Evolutionary conservation across 2,329 filamentous ascomycete genomes (phyloP), one percentile per base, ranked within the genome.

Genomic region (Tolypocladium inflatum): DNA sequence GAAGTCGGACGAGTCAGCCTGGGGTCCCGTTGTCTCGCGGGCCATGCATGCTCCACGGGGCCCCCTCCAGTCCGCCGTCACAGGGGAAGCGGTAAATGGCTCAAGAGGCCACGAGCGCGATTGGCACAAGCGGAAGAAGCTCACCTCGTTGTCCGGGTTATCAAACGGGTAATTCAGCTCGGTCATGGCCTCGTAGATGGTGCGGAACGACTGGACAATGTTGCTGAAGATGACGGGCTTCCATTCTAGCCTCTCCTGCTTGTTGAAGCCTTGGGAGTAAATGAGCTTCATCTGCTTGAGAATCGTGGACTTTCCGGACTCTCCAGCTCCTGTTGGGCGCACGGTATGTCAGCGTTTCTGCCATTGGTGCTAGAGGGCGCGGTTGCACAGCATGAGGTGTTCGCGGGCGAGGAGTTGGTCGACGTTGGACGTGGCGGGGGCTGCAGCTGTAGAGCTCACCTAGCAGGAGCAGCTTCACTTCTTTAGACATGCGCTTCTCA

Each of bases 181-280:
- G 60, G 88, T 82, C 92, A 97, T 97, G 56, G 92, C 93, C 62
- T 94, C 90, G 67, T 90, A 83, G 63, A 97, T 88, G 65, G 92
- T 85, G 71, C 92, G 90, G 78, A 96, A 94, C 2, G 93, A 93
- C 66, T 96, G 90, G 55, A 97, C 80, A 63, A 97, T 82, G 73
- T 99, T 99, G 74, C 88, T 92, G 75, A 97, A 97, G 64, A 97
- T 92, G 68, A 97, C 92, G 19, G 91, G 89, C 66, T 94, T 91
- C 82, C 91, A 96, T 79, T 97, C 91, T 63, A 95, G 85, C 73
- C 91, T 90, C 73, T 97, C 94, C 63, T 84, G 86, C 67, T 90
- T 89, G 68, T 86, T 90, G 77, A 97, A 97, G 55, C 94, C 93
- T 73, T 91, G 87, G 17, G 91, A 86, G 73, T 97, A 94, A 66